Conservation (phyloP, 176 grass and related monocot species). For the Aegilops sharonensis region DNA sequence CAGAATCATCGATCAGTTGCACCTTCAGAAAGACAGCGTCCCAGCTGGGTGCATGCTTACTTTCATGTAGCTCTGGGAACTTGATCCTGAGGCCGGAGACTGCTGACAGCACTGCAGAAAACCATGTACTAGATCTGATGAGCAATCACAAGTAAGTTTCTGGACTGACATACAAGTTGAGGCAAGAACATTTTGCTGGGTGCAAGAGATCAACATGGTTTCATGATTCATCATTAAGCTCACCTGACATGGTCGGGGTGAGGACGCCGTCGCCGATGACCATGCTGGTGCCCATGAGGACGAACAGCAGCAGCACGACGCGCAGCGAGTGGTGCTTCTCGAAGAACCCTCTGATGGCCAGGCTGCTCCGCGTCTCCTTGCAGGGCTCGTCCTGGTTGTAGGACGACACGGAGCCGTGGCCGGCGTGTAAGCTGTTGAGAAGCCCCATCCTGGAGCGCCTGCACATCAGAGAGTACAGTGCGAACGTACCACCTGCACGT, state of each 20-base stretch:
- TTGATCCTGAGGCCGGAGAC: slow-evolving; percentile 86
- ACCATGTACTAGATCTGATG: background rate
- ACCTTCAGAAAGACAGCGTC: background rate
- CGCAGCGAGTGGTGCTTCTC: slow-evolving; percentile 67
- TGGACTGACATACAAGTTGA: background rate
- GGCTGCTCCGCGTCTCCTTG: slow-evolving; percentile 47
- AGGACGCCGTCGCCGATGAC: slow-evolving; percentile 86
- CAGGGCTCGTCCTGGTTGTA: slow-evolving; percentile 33
- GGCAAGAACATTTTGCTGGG: background rate
- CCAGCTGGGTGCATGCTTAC: slow-evolving; percentile 32
- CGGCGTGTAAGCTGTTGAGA: slow-evolving; percentile 35
- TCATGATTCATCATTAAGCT: background rate
- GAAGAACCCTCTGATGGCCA: slow-evolving; percentile 58
- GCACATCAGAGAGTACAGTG: slow-evolving; percentile 83
- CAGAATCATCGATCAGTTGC: background rate
- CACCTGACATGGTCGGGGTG: slow-evolving; percentile 92
- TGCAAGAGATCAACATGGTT: background rate
- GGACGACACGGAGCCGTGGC: slow-evolving; percentile 37
- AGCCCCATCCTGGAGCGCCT: slow-evolving; percentile 77
- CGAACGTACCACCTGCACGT: slow-evolving; percentile 81
- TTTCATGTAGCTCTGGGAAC: slow-evolving; percentile 81
- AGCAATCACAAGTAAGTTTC: background rate
- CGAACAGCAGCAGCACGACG: slow-evolving; percentile 60
- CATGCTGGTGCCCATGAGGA: slow-evolving; percentile 87
- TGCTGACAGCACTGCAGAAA: slow-evolving; percentile 59